These are phyloP conservation scores for Podospora anserina DNA, from an alignment of 495 filamentous ascomycete species.

Conservation along the genomic window DNA sequence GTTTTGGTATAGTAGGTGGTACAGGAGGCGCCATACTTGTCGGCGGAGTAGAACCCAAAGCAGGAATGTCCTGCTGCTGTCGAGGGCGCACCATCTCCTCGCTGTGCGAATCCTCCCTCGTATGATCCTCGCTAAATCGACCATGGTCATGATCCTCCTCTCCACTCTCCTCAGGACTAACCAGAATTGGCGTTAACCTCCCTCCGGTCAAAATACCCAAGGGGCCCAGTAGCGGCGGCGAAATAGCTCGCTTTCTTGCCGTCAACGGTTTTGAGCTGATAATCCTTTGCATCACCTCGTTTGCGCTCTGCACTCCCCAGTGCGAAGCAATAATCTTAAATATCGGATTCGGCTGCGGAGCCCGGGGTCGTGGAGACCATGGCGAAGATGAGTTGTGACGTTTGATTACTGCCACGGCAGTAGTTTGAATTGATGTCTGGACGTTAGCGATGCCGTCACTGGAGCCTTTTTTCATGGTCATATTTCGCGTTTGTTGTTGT, in stretches of 20 bases:
- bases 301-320: constrained; percentile 39
- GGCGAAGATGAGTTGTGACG: constrained; percentile 37
- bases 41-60: background rate
- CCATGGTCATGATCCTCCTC: background rate
- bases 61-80: constrained; percentile 6
- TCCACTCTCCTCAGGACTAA: background rate
- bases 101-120: too few relatives aligned
- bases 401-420: constrained; percentile 40
- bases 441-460: constrained; percentile 23
- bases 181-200: background rate
- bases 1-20: constrained; percentile 34
- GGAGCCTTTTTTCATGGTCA: background rate
- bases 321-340: constrained; percentile 44
- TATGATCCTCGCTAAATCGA: background rate
- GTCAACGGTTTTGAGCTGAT: constrained; percentile 17
- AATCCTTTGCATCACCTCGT: constrained; percentile 39
- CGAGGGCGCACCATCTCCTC: background rate
- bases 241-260: background rate
- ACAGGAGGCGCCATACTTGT: constrained; percentile 29
- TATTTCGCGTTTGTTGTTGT: background rate
- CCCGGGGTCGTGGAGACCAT: constrained; percentile 39
- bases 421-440: constrained; percentile 45
- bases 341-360: constrained; percentile 35
- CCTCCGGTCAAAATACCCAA: background rate
- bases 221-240: background rate